Evolutionary conservation across 2,329 filamentous ascomycete genomes (phyloP).

Genomic region (Colletotrichum tanaceti): DNA sequence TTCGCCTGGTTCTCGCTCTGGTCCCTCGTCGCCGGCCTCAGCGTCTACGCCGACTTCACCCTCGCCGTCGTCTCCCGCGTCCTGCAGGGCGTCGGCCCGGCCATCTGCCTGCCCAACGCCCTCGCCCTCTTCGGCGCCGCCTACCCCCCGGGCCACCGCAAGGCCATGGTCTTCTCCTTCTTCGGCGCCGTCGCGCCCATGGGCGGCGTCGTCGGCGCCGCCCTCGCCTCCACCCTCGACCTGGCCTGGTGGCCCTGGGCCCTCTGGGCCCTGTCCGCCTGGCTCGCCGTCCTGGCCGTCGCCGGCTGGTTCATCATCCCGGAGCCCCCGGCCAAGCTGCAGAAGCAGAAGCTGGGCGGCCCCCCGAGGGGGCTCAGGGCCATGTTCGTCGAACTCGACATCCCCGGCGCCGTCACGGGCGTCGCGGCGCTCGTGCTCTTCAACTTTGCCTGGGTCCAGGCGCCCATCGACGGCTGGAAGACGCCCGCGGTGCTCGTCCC

Average conservation of each 20-base stretch:
- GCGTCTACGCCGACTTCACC: slow-evolving; percentile 43
- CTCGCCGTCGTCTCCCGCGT: slow-evolving; percentile 56
- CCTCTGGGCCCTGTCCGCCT: slow-evolving; percentile 56
- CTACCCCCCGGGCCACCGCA: slow-evolving; percentile 67
- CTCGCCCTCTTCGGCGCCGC: slow-evolving; percentile 70
- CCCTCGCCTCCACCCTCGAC: slow-evolving; percentile 54
- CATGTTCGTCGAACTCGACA: slow-evolving; percentile 51
- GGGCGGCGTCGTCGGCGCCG: slow-evolving; percentile 57
- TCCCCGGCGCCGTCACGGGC: slow-evolving; percentile 57
- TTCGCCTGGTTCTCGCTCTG: slow-evolving; percentile 67
- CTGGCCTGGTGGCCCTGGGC: slow-evolving; percentile 62
- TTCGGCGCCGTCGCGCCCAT: slow-evolving; percentile 61
- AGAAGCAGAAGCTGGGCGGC: no score
- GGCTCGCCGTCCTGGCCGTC: slow-evolving; percentile 49
- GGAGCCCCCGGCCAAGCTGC: slow-evolving; percentile 41
- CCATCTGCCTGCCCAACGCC: slow-evolving; percentile 72
- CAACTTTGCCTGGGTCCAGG: slow-evolving; percentile 77
- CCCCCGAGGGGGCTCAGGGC: slow-evolving; percentile 37
- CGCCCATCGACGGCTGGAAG: slow-evolving; percentile 68
- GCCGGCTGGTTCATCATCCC: slow-evolving; percentile 53
- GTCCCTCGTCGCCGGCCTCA: slow-evolving; percentile 62
- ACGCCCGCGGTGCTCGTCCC: slow-evolving; percentile 66
- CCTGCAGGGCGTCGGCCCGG: slow-evolving; percentile 70
- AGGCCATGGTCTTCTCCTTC: slow-evolving; percentile 69
- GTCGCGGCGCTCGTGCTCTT: slow-evolving; percentile 69